Evolutionary conservation across 2,329 filamentous ascomycete species (phyloP), one percentile per base, ranked within the genome.

Genomic region (Epicoccum sorghinum): DNA sequence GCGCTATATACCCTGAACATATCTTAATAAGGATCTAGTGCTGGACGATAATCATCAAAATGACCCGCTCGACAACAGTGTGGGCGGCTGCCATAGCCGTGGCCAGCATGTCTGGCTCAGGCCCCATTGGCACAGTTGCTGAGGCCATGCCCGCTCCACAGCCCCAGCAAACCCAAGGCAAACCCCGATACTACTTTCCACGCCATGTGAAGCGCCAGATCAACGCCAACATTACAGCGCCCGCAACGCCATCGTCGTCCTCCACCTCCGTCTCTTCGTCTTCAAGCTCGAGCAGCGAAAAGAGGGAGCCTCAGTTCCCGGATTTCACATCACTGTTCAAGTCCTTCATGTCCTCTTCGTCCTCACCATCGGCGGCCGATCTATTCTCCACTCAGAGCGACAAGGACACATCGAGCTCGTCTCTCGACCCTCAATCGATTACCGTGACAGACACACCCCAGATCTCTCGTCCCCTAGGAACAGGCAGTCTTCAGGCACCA

Each of bases 111-210:
- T 79, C 78, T 57, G 76, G 47, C 47, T 51, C 47, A 32, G 47
- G 76, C 48, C 74, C 77, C 6, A 62, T 75, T 39, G 71, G 79
- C 61, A 78, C 78, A 25, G 77, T 73, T 38, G 79, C 79, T 48
- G 78, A 81, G 65, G 78, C 79, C 55, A 78, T 79, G 69, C 79
- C 79, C 55, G 79, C 79, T 62, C 67, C 72, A 54, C 64, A 66
- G 24, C 69, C 73, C 47, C 61, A 70, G 61, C 59, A 70, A 58
- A 70, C 73, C 52, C 62, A 70, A 44, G 61, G 50, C 24, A 67
- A 63, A 38, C 78, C 78, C 23, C 71, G 73, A 60, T 80, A 80
- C 72, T 80, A 80, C 68, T 79, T 79, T 57, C 77, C 78, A n/a
- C 74, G 76, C 50, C 73, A 78, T 48, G 64, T 79, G 27, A 80